phyloP scores from a whole-genome alignment of 192 early-diverging fungal genomes.

The Chytriomyces sp. region DNA sequence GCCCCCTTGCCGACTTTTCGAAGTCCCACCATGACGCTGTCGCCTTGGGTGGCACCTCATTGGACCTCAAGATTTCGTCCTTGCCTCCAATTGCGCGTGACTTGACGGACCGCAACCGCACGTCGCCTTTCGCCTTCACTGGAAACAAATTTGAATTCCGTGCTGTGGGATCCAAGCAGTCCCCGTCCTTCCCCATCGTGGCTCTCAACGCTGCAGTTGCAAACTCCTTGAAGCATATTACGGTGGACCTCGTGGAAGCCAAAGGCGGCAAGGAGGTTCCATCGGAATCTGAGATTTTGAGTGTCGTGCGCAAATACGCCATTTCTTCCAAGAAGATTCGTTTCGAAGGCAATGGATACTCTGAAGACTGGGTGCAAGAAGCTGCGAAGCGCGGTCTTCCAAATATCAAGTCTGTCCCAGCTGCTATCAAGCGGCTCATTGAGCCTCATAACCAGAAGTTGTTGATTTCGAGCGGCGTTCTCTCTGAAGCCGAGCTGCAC shows the following conservation, averaged over 20 bases:
- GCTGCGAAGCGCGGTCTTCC: constrained; percentile 92
- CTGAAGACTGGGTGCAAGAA: constrained; percentile 90
- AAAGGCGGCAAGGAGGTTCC: constrained; percentile 80
- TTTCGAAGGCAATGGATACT: constrained; percentile 99
- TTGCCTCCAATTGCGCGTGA: constrained; percentile 94
- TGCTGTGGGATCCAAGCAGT: constrained; percentile 97
- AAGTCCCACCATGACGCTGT: constrained; percentile 53
- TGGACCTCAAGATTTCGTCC: constrained; percentile 92
- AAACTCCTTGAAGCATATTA: constrained; percentile 73
- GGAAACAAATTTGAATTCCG: constrained; percentile 99
- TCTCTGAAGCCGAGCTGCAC: constrained; percentile 81
- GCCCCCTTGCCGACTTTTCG: constrained; percentile 81
- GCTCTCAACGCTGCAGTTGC: constrained; percentile 92
- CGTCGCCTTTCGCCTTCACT: constrained; percentile 98
- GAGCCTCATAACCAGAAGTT: constrained; percentile 70
- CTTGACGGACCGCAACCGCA: constrained; percentile 98
- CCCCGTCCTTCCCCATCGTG: constrained; percentile 93
- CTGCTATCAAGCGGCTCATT: constrained; percentile 84
- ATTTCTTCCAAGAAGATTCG: constrained; percentile 78
- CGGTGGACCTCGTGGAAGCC: constrained; percentile 70
- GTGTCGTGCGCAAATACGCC: constrained; percentile 84
- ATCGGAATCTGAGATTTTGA: constrained; percentile 84
- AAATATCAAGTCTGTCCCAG: constrained; percentile 89
- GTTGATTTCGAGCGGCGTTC: constrained; percentile 79
- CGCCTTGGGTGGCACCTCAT: constrained; percentile 81